A percentile compares a stretch with the other conserved stretches of the same genome.
phyloP scores from a whole-genome alignment of 2,329 filamentous ascomycete genomes.

The Sporothrix sp. region DNA sequence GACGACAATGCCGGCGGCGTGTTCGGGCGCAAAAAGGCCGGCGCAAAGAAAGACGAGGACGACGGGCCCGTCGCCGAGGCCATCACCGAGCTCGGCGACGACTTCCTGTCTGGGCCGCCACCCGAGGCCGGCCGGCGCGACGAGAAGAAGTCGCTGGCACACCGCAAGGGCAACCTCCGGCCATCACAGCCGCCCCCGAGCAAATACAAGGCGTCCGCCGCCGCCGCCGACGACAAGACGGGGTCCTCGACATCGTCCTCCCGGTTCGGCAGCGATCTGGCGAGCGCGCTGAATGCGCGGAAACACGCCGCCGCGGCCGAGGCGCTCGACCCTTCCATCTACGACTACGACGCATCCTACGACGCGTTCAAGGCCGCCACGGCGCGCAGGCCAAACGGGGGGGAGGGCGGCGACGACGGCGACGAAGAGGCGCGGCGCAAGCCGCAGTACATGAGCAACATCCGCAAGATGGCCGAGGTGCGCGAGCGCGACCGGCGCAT shows the following conservation, averaged over 20 bases:
- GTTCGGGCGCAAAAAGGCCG: constrained; percentile 6
- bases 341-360: constrained; percentile 78
- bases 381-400: constrained; percentile 36
- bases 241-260: constrained; percentile 29
- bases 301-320: constrained; percentile 56
- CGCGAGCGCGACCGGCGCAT: constrained; percentile 70
- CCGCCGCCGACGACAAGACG: not conserved
- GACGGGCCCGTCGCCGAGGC: constrained; percentile 38
- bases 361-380: constrained; percentile 62
- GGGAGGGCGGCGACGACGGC: constrained; percentile 39
- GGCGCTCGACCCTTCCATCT: constrained; percentile 62
- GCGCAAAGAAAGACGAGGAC: constrained; percentile 10
- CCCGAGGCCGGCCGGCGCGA: not conserved
- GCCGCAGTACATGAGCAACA: constrained; percentile 68
- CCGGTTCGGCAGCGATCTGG: constrained; percentile 56
- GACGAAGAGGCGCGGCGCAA: constrained; percentile 52
- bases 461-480: constrained; percentile 63
- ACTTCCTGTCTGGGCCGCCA: constrained; percentile 29
- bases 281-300: constrained; percentile 52
- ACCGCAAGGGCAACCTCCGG: constrained; percentile 1
- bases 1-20: constrained; percentile 22
- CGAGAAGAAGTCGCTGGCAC: constrained; percentile 1
- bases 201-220: constrained; percentile 30
- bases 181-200: constrained; percentile 34
- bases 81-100: constrained; percentile 49